Evolutionary conservation across 495 filamentous ascomycete genomes (phyloP).

Genomic region (Clohesyomyces aquaticus): DNA sequence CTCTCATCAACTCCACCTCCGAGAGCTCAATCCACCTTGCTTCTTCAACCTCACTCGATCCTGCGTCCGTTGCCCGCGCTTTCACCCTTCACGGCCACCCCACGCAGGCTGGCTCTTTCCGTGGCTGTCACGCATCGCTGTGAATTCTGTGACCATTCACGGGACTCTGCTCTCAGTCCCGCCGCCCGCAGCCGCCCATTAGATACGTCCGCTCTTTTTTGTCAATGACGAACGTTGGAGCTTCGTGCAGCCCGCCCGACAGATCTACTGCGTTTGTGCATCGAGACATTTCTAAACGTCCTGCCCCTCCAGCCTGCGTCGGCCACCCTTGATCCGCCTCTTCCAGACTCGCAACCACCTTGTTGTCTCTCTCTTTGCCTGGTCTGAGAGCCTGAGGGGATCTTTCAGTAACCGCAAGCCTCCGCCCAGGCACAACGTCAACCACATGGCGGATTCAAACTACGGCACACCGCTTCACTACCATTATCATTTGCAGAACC

Average conservation of each 20-base stretch:
- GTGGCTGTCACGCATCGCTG: background rate
- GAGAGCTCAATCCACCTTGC: slow-evolving; percentile 1
- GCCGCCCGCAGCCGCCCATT: slow-evolving; percentile 4
- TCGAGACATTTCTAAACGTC: background rate
- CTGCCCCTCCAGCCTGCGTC: background rate
- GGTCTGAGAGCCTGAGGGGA: background rate
- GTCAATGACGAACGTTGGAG: slow-evolving; percentile 15
- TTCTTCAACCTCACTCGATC: background rate
- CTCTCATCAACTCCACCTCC: background rate
- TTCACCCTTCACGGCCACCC: slow-evolving; percentile 10
- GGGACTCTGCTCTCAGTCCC: background rate
- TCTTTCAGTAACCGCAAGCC: background rate
- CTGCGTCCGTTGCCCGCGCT: background rate
- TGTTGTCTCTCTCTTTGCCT: background rate
- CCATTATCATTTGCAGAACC: slow-evolving; percentile 8
- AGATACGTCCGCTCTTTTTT: slow-evolving; percentile 11
- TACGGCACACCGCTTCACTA: slow-evolving; percentile 19
- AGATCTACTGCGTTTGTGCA: background rate
- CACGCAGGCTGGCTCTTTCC: background rate
- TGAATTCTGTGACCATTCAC: slow-evolving; percentile 12
- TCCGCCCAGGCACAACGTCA: background rate
- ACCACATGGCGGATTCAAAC: slow-evolving; percentile 31
- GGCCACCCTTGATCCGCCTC: background rate
- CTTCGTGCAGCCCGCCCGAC: background rate
- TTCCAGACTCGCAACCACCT: background rate